Evolutionary conservation across 768 basidiomycete species (phyloP), one percentile per base, ranked within the genome.

Genomic region (Collybia nuda): DNA sequence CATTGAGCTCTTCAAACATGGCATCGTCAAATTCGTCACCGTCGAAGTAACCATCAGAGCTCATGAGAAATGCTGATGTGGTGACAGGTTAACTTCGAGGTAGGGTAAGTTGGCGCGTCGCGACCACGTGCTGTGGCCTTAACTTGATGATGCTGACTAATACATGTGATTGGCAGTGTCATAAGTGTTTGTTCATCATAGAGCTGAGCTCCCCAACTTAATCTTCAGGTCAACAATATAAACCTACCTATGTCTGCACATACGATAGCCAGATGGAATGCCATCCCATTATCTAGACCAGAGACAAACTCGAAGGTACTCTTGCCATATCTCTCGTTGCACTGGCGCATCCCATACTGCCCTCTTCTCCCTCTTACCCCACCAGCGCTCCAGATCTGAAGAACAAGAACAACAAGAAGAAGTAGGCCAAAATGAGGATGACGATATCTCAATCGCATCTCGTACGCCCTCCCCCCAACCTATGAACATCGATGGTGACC

Each of bases 21-120:
- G 76, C 79, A 39, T 78, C 77, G 65, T 90, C 79, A 35, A 86
- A 60, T 44, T 73, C 77, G 24, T 86, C 85, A 53, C 82, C 83
- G 54, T 81, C 79, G 62, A 87, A 91, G 61, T 84, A 89, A 37
- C 77, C 84, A 70, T 89, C 88, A 29, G 86, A 89, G 72, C 83
- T 87, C 88, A 91, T 89, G 53, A 58, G 55, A 23, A 36, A 23
- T 28, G 4, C 15, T 21, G 35, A 24, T 35, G 28, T 9, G 32
- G 49, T 11, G 23, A 21, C 15, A 36, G 28, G 29, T 23, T 40
- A 48, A 32, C 21, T 29, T 12, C 2, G 43, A 24, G 36, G 23
- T 29, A 7, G n/a, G 19, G 17, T 37, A 32, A 44, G 42, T 50
- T 6, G 35, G 24, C 41, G 47, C 57, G 57, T 51, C 60, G 55